Evolutionary conservation across 2,329 filamentous ascomycete genomes (phyloP), one percentile per base, ranked within the genome.

Genomic region (Fusarium pseudocircinatum): DNA sequence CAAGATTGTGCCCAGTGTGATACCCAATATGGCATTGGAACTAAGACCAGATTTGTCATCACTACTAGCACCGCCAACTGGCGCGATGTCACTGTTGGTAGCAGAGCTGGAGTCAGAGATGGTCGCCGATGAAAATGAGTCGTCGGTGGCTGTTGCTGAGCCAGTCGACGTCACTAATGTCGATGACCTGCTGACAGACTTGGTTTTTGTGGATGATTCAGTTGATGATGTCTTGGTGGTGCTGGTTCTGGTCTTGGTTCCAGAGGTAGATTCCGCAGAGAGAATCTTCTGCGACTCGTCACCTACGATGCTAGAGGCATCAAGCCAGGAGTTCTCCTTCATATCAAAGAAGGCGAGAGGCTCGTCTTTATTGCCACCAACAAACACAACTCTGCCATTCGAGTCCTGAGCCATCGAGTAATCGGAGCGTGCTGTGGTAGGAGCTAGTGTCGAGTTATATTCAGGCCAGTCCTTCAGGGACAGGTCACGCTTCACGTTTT

Each of bases 1-100:
- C 59, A 93, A 88, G 28, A 97, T 90, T n/a, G 92, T 91, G 18
- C 95, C 95, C 2, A 98, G 87, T 0, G 93, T 93, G 57, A 94
- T 93, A 39, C 94, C 95, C 4, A 98, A 87, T 34, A 97, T 92
- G 13, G 90, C 74, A 82, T 87, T 84, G 79, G 84, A 79, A 66
- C 81, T 78, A 54, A 81, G 71, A n/a, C 77, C 80, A 43, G 83
- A 81, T 30, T 80, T 78, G 32, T 80, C 70, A 16, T 60, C 63
- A 26, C 63, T 65, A 22, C n/a, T 79, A 16, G 77, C 76, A 20
- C 77, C 74, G n/a, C 79, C 70, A 9, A 78, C 69, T 2, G 80
- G 68, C 18, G 79, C 76, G 14, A 75, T 69, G 46, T 73, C 72
- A 20, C 75, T 77, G n/a, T 69, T 69, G 24, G 75, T 71, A 47